These are phyloP conservation scores for Litchi chinensis DNA, from an alignment of 345 rosid genomes.

Conservation along the genomic window DNA sequence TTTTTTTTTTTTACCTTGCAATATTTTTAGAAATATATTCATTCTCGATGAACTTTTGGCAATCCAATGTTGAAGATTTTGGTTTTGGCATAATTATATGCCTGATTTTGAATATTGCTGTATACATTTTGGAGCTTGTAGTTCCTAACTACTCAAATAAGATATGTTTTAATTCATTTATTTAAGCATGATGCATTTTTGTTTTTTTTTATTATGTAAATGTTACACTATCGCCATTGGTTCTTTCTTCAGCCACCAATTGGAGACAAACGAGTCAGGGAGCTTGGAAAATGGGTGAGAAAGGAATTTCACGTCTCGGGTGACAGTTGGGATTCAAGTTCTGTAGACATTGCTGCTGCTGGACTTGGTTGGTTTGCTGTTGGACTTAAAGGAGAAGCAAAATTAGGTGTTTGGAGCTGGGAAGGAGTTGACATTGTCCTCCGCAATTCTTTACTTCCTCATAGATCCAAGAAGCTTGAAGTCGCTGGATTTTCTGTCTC, in stretches of 20 bases:
- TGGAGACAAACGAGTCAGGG: slow-evolving; percentile 68
- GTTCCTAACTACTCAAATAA: not conserved
- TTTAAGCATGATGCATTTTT: not conserved
- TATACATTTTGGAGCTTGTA: slow-evolving; percentile 1
- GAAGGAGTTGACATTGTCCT: slow-evolving; percentile 73
- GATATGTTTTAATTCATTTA: not conserved
- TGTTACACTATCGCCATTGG: slow-evolving; percentile 5
- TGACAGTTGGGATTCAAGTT: slow-evolving; percentile 76
- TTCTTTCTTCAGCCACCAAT: slow-evolving; percentile 73
- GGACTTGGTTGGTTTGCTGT: slow-evolving; percentile 92
- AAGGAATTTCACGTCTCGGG: slow-evolving; percentile 65
- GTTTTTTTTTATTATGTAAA: not conserved
- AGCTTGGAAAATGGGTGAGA: slow-evolving; percentile 84
- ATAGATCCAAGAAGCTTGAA: slow-evolving; percentile 68
- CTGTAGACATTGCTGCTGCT: slow-evolving; percentile 76
- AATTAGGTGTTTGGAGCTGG: slow-evolving; percentile 79
- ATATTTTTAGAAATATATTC: too few species aligned
- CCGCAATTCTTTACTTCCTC: slow-evolving; percentile 71
- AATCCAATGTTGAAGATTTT: too few species aligned
- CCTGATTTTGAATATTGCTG: not conserved
- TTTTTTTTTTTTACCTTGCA: too few species aligned
- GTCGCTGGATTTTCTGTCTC: slow-evolving; percentile 87
- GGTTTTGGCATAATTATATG: too few species aligned
- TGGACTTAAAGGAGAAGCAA: slow-evolving; percentile 82
- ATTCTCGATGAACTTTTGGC: too few species aligned